Conservation (phyloP, 129 eudicot genomes). For the Helianthus annuus region HanXRQr2.0-SUNRISE NC_035441.2:96180615-96181114, state of each 20-base stretch:
- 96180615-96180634: conserved; percentile 67
- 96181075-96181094: conserved; percentile 60
- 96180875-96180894: conserved; percentile 53
- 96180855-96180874: conserved; percentile 60
- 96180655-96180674: conserved; percentile 46
- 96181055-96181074: conserved; percentile 57
- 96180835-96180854: conserved; percentile 66
- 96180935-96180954: conserved; percentile 36
- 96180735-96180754: conserved; percentile 45
- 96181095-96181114: conserved; percentile 51
- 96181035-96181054: conserved; percentile 44
- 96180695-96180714: conserved; percentile 45
- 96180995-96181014: conserved; percentile 34
- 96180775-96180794: conserved; percentile 56
- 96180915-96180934: conserved; percentile 56
- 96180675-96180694: conserved; percentile 56
- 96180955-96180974: conserved; percentile 27
- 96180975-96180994: conserved; percentile 31
- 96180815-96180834: conserved; percentile 19
- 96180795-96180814: conserved; percentile 44
- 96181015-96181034: conserved; percentile 47
- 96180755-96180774: conserved; percentile 50
- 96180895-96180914: conserved; percentile 39
- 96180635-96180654: conserved; percentile 57
- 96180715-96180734: conserved; percentile 53